A percentile compares a stretch with the other conserved stretches of the same genome.
These are phyloP conservation scores for Sarocladium oryzae DNA, from an alignment of 2,329 filamentous ascomycete species.

Conservation along the genomic window DNA sequence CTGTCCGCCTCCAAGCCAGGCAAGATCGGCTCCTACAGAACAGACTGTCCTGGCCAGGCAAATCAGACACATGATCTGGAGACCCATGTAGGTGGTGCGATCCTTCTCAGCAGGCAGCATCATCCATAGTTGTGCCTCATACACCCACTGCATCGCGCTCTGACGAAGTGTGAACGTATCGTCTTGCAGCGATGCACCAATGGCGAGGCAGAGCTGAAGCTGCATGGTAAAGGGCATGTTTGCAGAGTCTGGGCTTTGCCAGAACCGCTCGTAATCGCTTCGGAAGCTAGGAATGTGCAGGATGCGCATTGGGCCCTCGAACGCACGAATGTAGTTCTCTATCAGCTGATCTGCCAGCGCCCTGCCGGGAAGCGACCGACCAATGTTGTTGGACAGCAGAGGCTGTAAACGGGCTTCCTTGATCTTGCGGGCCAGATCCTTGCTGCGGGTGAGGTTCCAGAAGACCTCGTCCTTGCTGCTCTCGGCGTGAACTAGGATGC, in stretches of 20 bases:
- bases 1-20: slow-evolving; percentile 44
- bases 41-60: slow-evolving; percentile 41
- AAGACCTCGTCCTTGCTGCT: slow-evolving; percentile 23
- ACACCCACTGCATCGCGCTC: slow-evolving; percentile 42
- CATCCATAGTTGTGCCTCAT: slow-evolving; percentile 47
- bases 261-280: slow-evolving; percentile 45
- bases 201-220: slow-evolving; percentile 46
- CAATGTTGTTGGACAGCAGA: slow-evolving; percentile 29
- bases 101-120: slow-evolving; percentile 40
- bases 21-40: slow-evolving; percentile 41
- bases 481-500: slow-evolving; percentile 20
- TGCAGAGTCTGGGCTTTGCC: slow-evolving; percentile 33
- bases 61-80: slow-evolving; percentile 49
- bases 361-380: slow-evolving; percentile 30
- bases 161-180: slow-evolving; percentile 35
- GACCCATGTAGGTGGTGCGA: slow-evolving; percentile 37
- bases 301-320: slow-evolving; percentile 51
- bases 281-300: slow-evolving; percentile 52
- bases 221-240: slow-evolving; percentile 43
- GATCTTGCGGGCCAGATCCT: slow-evolving; percentile 32
- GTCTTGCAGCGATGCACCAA: slow-evolving; percentile 42
- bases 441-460: slow-evolving; percentile 30
- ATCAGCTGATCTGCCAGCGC: slow-evolving; percentile 44
- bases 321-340: slow-evolving; percentile 46
- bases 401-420: slow-evolving; percentile 32